These are phyloP conservation scores for Aurinia saxatilis DNA, from an alignment of 345 rosid species.

Conservation along the genomic window DNA sequence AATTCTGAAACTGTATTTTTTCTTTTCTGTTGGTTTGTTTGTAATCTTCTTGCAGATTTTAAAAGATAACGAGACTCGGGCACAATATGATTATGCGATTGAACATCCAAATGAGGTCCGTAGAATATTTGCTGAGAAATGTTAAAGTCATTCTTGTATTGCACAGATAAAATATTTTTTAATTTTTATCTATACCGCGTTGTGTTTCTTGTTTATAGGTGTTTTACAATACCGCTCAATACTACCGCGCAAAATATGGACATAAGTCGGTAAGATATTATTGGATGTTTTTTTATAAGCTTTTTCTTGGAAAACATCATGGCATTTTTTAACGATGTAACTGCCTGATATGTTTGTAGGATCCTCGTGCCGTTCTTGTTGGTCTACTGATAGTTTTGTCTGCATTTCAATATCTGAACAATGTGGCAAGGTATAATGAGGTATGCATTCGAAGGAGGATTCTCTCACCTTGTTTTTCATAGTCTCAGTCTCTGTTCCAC, in stretches of 20 bases:
- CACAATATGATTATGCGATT: slow-evolving; percentile 90
- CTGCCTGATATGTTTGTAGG: slow-evolving; percentile 39
- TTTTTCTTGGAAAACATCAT: background rate
- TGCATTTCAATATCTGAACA: slow-evolving; percentile 80
- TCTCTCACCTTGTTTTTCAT: background rate
- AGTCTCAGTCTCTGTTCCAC: background rate
- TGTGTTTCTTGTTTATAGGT: slow-evolving; percentile 39
- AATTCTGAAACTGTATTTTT: background rate
- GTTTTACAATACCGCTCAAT: slow-evolving; percentile 87
- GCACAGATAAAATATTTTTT: background rate
- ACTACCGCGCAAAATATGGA: slow-evolving; percentile 87
- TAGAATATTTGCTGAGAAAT: no score
- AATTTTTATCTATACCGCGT: background rate
- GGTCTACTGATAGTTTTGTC: slow-evolving; percentile 84
- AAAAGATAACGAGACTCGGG: slow-evolving; percentile 94
- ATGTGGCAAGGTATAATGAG: slow-evolving; percentile 80
- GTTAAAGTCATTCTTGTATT: background rate
- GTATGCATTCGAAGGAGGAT: slow-evolving; percentile 31
- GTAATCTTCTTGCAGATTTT: slow-evolving; percentile 49
- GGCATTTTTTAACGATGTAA: background rate
- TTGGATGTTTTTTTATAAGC: background rate
- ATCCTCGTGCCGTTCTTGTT: slow-evolving; percentile 79
- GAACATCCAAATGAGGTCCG: slow-evolving; percentile 93
- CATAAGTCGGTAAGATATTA: slow-evolving; percentile 73
- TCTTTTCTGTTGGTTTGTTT: background rate